Evolutionary conservation across 305 asterid genomes (phyloP).

Genomic region (Solanum hybrid): DNA sequence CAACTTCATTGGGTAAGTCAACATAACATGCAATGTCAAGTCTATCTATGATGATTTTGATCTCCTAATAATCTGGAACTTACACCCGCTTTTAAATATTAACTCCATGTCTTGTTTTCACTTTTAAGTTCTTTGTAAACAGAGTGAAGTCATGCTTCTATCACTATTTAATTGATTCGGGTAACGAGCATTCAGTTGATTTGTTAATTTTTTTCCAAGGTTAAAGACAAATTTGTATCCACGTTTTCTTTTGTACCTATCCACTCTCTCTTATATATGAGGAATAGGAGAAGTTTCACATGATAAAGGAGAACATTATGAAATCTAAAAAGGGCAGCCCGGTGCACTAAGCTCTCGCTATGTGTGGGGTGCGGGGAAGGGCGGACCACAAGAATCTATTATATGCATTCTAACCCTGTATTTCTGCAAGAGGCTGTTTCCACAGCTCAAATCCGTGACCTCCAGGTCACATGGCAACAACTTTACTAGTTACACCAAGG

Average conservation of each 20-base stretch:
- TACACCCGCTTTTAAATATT: not conserved
- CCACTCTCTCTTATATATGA: not conserved
- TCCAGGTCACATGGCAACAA: not conserved
- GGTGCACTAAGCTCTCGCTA: not conserved
- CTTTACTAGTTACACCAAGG: not conserved
- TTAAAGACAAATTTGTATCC: not conserved
- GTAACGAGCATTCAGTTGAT: not conserved
- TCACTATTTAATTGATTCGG: not conserved
- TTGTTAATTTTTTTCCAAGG: not conserved
- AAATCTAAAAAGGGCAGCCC: not conserved
- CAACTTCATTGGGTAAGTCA: conserved; percentile 65
- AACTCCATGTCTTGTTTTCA: not conserved
- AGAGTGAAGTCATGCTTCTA: not conserved
- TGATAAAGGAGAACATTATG: not conserved
- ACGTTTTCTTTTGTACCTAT: not conserved
- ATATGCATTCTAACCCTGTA: not conserved
- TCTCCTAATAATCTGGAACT: not conserved
- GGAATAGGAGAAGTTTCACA: not conserved
- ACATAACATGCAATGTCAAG: not conserved
- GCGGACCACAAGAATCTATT: not conserved
- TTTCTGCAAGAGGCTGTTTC: not conserved
- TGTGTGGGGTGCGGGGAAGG: not conserved
- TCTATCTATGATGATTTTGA: not conserved
- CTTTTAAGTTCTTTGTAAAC: not conserved
- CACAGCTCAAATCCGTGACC: not conserved